Evolutionary conservation across 2,329 filamentous ascomycete genomes (phyloP).

Genomic region (Aspergillus terreus): DNA sequence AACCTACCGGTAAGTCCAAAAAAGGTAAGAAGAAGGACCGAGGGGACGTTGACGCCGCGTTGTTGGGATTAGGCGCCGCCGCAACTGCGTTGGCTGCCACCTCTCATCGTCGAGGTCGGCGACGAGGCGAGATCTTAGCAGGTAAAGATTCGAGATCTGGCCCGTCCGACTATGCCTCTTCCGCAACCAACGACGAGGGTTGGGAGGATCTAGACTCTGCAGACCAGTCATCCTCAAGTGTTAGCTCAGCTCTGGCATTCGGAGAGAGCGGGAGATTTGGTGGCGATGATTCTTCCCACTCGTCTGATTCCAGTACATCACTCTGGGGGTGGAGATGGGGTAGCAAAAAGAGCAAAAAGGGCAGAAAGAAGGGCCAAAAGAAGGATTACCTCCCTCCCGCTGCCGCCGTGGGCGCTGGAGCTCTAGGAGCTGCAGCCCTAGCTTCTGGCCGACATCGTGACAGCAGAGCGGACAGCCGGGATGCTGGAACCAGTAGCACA

Average conservation of each 20-base stretch:
- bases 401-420: constrained; percentile 38
- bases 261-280: constrained; percentile 46
- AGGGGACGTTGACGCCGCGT: constrained; percentile 42
- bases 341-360: constrained; percentile 38
- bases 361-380: constrained; percentile 14
- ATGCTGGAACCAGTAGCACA: constrained; percentile 31
- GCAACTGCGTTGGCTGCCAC: constrained; percentile 45
- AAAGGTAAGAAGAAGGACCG: constrained; percentile 24
- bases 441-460: constrained; percentile 34
- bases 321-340: constrained; percentile 63
- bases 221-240: constrained; percentile 50
- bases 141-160: constrained; percentile 26
- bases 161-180: constrained; percentile 24
- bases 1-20: constrained; percentile 33
- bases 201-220: constrained; percentile 60
- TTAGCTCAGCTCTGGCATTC: constrained; percentile 59
- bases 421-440: constrained; percentile 40
- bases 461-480: constrained; percentile 17
- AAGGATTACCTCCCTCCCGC: constrained; percentile 26
- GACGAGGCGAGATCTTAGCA: constrained; percentile 32
- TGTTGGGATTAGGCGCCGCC: constrained; percentile 47
- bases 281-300: constrained; percentile 49
- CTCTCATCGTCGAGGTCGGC: constrained; percentile 29
- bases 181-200: constrained; percentile 43
- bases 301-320: constrained; percentile 52